These are phyloP conservation scores for Phytophthora megakarya DNA, from an alignment of 352 stramenopile genomes.

Conservation along the genomic window DNA sequence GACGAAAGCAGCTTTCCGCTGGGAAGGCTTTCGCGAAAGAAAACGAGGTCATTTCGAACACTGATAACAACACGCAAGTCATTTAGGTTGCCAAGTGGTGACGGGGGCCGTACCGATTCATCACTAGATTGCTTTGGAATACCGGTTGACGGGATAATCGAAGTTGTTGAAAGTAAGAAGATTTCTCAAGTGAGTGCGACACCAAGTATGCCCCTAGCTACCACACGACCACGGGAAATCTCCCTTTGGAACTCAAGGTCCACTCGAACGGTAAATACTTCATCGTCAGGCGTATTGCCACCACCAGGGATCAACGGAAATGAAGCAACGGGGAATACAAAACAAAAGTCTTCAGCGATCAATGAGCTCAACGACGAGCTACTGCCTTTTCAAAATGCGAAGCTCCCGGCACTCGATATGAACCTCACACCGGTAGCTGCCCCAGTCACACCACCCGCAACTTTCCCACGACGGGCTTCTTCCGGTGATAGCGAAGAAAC, in stretches of 20 bases:
- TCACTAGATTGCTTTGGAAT: neutral
- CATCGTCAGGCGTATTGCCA: neutral
- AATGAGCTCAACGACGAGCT: neutral
- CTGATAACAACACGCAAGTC: slow-evolving; percentile 1
- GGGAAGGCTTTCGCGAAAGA: slow-evolving; percentile 1
- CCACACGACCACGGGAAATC: neutral
- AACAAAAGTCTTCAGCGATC: no score
- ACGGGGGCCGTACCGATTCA: neutral
- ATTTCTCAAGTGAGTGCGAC: neutral
- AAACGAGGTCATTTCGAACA: slow-evolving; percentile 21
- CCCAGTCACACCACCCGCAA: slow-evolving; percentile 1
- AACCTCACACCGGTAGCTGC: slow-evolving; percentile 14
- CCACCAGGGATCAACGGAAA: neutral
- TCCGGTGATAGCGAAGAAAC: neutral
- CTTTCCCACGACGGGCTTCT: neutral
- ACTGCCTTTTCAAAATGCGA: slow-evolving; percentile 8
- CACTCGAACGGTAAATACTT: neutral
- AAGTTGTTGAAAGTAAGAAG: neutral
- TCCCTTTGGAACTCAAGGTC: slow-evolving; percentile 1
- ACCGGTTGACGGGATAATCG: neutral
- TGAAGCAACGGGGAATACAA: neutral
- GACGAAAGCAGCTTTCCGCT: neutral
- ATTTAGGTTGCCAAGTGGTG: neutral
- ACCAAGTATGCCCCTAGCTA: neutral
- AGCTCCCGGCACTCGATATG: slow-evolving; percentile 28